These are phyloP conservation scores for Grosmannia clavigera DNA, from an alignment of 2,329 filamentous ascomycete genomes.

Conservation along the genomic window DNA sequence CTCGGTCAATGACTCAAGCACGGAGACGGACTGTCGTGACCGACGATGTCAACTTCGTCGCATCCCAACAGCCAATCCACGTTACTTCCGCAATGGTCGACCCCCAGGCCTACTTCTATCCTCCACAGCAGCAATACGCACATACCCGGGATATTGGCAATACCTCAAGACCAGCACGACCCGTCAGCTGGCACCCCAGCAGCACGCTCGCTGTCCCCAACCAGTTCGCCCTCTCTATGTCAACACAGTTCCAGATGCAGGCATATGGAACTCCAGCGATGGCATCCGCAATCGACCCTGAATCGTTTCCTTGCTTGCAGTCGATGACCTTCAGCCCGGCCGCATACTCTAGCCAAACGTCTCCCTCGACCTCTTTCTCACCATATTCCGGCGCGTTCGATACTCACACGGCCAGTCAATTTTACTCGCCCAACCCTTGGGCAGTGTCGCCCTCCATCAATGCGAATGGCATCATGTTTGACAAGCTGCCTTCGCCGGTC, in stretches of 20 bases:
- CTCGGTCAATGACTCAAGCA: constrained; percentile 37
- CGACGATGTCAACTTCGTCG: constrained; percentile 19
- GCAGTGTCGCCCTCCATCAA: constrained; percentile 14
- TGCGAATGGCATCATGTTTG: constrained; percentile 8
- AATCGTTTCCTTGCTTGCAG: constrained; percentile 27
- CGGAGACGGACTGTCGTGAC: constrained; percentile 46
- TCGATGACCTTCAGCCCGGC: constrained; percentile 39
- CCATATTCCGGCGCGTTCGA: constrained; percentile 28
- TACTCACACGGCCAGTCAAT: constrained; percentile 20
- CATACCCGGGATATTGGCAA: constrained; percentile 1
- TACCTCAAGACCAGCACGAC: constrained; percentile 30
- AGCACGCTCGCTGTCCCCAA: constrained; percentile 34
- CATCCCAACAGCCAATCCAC: background rate
- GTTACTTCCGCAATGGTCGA: background rate
- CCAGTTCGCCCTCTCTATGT: constrained; percentile 1
- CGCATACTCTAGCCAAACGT: constrained; percentile 45
- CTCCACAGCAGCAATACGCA: constrained; percentile 8
- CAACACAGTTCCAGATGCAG: background rate
- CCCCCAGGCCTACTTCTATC: constrained; percentile 6
- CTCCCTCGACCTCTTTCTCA: constrained; percentile 42
- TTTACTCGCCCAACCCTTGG: constrained; percentile 28
- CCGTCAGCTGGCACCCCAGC: constrained; percentile 62
- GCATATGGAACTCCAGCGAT: background rate
- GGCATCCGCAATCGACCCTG: constrained; percentile 10
- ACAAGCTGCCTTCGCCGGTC: constrained; percentile 10